These are phyloP conservation scores for Gynostemma pentaphyllum DNA, from an alignment of 306 rosid species.

Conservation along the genomic window DNA sequence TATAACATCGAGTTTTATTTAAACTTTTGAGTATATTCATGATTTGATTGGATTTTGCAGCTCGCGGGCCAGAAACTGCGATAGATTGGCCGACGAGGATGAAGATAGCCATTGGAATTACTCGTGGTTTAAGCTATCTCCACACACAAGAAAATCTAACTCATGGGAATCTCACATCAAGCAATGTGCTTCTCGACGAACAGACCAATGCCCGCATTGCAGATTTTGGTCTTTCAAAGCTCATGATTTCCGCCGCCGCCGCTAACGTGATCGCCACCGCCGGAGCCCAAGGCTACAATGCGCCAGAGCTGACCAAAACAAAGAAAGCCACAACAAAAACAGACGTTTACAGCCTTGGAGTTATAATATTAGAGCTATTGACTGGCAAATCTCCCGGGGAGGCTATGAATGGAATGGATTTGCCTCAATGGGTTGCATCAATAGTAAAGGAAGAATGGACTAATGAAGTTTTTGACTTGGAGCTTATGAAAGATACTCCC, in stretches of 20 bases:
- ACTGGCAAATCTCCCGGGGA: constrained; percentile 81
- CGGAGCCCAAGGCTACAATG: constrained; percentile 72
- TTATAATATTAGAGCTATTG: constrained; percentile 67
- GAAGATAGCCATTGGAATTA: constrained; percentile 61
- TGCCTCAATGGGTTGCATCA: constrained; percentile 91
- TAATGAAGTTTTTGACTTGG: constrained; percentile 86
- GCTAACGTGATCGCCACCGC: constrained; percentile 77
- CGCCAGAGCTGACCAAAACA: constrained; percentile 75
- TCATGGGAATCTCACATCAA: constrained; percentile 76
- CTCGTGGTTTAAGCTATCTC: constrained; percentile 42
- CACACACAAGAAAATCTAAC: constrained; percentile 49
- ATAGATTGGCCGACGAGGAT: constrained; percentile 86
- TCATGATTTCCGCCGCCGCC: constrained; percentile 71
- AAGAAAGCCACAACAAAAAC: constrained; percentile 49
- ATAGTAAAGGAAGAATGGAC: constrained; percentile 86
- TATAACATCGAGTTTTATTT: neutral
- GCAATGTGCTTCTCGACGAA: constrained; percentile 60
- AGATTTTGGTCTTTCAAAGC: constrained; percentile 71
- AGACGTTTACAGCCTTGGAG: constrained; percentile 70
- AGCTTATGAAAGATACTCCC: constrained; percentile 62
- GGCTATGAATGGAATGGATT: constrained; percentile 65
- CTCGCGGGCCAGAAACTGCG: constrained; percentile 53
- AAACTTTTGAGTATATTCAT: no score
- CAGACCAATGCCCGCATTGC: constrained; percentile 55
- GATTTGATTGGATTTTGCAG: constrained; percentile 33